Evolutionary conservation across 495 filamentous ascomycete genomes (phyloP).

Genomic region (Penicillium dipodomyicola): DNA sequence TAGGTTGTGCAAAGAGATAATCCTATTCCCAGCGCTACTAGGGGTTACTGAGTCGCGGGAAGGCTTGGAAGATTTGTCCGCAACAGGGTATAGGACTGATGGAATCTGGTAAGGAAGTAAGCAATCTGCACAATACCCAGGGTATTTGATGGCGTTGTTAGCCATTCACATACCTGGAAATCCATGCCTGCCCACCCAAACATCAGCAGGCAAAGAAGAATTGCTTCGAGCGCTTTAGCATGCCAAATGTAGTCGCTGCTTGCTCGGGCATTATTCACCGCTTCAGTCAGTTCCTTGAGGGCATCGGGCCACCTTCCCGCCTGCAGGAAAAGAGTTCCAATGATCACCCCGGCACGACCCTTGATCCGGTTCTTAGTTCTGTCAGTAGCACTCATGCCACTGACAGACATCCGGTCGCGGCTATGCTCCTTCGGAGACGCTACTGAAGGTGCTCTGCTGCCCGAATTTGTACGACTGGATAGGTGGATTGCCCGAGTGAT

Average conservation of each 20-base stretch:
- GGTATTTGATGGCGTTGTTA: background rate
- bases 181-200: slow-evolving; percentile 82
- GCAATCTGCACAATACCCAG: background rate
- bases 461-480: slow-evolving; percentile 37
- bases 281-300: slow-evolving; percentile 78
- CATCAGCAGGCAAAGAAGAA: slow-evolving; percentile 77
- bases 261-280: slow-evolving; percentile 70
- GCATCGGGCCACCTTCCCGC: slow-evolving; percentile 90
- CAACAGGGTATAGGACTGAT: slow-evolving; percentile 56
- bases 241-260: slow-evolving; percentile 94
- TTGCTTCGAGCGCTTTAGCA: slow-evolving; percentile 88
- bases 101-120: slow-evolving; percentile 50
- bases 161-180: slow-evolving; percentile 63
- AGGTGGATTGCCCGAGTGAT: slow-evolving; percentile 54
- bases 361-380: slow-evolving; percentile 78
- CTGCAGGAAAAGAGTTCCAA: slow-evolving; percentile 83
- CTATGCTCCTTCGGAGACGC: slow-evolving; percentile 51
- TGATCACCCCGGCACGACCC: slow-evolving; percentile 72
- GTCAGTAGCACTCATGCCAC: slow-evolving; percentile 80
- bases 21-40: slow-evolving; percentile 45
- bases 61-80: slow-evolving; percentile 53
- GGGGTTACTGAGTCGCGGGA: slow-evolving; percentile 44
- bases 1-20: slow-evolving; percentile 61
- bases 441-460: slow-evolving; percentile 34
- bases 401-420: slow-evolving; percentile 77